A percentile compares a stretch with the other conserved stretches of the same genome.
Evolutionary conservation across 2,329 filamentous ascomycete species (phyloP).

Genomic region (Ophiostoma fasciatum): DNA sequence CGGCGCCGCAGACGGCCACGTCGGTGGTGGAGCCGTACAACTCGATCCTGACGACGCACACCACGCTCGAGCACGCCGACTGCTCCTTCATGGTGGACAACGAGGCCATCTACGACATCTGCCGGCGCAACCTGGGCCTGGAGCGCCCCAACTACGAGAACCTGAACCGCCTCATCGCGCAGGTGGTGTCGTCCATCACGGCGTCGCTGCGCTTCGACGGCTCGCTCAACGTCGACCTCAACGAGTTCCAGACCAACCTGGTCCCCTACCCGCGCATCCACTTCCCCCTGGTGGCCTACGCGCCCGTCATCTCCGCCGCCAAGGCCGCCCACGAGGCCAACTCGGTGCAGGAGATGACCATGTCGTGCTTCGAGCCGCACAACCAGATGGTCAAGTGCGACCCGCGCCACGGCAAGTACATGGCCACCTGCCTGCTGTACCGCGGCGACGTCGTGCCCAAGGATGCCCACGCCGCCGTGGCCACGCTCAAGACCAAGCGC

Average conservation of each 20-base stretch:
- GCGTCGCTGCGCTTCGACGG: conserved; percentile 59
- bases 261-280: conserved; percentile 61
- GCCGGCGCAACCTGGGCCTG: conserved; percentile 56
- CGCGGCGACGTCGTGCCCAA: conserved; percentile 96
- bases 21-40: conserved; percentile 94
- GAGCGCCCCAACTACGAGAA: conserved; percentile 55
- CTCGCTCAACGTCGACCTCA: conserved; percentile 58
- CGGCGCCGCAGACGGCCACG: conserved; percentile 89
- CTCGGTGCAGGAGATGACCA: conserved; percentile 95
- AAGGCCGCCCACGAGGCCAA: conserved; percentile 97
- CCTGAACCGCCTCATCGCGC: conserved; percentile 57
- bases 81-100: conserved; percentile 67
- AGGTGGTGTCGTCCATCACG: conserved; percentile 62
- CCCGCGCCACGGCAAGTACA: conserved; percentile 98
- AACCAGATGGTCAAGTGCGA: conserved; percentile 99
- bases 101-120: conserved; percentile 63
- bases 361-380: conserved; percentile 98
- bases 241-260: conserved; percentile 67
- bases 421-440: conserved; percentile 97
- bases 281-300: conserved; percentile 60
- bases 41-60: conserved; percentile 57
- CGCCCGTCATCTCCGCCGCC: conserved; percentile 54
- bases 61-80: conserved; percentile 65
- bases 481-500: conserved; percentile 96
- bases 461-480: conserved; percentile 83